phyloP scores from a whole-genome alignment of 345 rosid species.

The Pistacia vera region DNA sequence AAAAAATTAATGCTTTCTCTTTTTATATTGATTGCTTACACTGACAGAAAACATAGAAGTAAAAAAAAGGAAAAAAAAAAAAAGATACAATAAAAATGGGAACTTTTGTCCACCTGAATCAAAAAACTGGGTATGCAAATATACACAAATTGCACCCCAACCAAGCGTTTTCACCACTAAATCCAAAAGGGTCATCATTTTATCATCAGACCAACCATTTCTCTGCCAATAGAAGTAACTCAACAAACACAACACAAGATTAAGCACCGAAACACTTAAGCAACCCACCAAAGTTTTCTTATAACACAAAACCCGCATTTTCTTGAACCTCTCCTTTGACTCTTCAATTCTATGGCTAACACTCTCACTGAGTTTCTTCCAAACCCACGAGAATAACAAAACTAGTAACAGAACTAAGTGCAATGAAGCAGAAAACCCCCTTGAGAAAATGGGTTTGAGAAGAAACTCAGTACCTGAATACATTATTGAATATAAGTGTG shows the following conservation, averaged over 20 bases:
- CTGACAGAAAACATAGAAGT: no score
- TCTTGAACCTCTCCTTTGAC: constrained; percentile 22
- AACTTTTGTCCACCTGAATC: constrained; percentile 36
- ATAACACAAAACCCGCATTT: constrained; percentile 24
- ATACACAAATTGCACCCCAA: constrained; percentile 57
- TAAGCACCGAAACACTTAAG: constrained; percentile 50
- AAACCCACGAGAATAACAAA: background rate
- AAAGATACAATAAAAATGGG: constrained; percentile 51
- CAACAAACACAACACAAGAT: constrained; percentile 38
- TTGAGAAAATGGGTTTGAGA: background rate
- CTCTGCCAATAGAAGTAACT: constrained; percentile 39
- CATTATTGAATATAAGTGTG: background rate
- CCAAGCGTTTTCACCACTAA: constrained; percentile 53
- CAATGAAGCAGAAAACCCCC: background rate
- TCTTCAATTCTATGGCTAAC: constrained; percentile 8
- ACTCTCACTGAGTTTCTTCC: background rate
- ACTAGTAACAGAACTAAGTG: background rate
- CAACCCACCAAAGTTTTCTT: constrained; percentile 52
- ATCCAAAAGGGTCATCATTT: constrained; percentile 55
- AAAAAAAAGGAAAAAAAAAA: no score
- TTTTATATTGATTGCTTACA: no score
- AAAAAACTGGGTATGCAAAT: constrained; percentile 29
- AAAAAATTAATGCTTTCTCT: no score
- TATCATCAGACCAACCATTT: constrained; percentile 55
- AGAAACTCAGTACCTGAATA: background rate